phyloP scores from a whole-genome alignment of 768 basidiomycete genomes.

The Strobilomyces dryophilus region DNA sequence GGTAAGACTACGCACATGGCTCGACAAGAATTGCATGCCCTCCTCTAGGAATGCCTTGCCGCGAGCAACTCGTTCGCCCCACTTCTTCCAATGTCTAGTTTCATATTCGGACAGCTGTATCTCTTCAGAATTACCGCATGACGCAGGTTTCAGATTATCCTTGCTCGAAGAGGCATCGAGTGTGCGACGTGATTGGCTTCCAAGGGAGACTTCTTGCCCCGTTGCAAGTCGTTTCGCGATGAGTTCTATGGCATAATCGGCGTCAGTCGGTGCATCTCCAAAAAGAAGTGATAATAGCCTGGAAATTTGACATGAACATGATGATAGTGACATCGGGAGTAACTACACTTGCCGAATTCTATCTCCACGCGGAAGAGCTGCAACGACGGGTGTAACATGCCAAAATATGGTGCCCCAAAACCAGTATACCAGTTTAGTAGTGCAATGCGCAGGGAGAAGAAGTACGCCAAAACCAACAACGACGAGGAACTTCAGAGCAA shows the following conservation, averaged over 20 bases:
- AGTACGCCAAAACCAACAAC: constrained; percentile 36
- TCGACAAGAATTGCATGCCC: constrained; percentile 37
- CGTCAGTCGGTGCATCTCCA: constrained; percentile 57
- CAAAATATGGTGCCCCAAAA: constrained; percentile 53
- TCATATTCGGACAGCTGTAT: constrained; percentile 6
- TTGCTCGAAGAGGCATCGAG: constrained; percentile 14
- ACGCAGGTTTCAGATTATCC: background rate
- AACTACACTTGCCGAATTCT: constrained; percentile 39
- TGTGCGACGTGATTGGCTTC: constrained; percentile 16
- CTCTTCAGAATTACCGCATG: background rate
- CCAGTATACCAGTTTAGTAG: constrained; percentile 46
- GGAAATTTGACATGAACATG: constrained; percentile 1
- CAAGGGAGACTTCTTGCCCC: constrained; percentile 39
- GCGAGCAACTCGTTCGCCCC: constrained; percentile 43
- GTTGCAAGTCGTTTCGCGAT: constrained; percentile 56
- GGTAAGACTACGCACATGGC: constrained; percentile 30
- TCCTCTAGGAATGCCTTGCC: constrained; percentile 44
- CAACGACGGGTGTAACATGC: constrained; percentile 58
- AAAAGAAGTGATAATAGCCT: constrained; percentile 46
- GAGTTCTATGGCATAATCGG: constrained; percentile 67
- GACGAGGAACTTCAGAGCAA: constrained; percentile 32
- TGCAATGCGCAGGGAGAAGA: constrained; percentile 45
- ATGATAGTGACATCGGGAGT: background rate
- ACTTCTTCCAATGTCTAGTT: constrained; percentile 53
- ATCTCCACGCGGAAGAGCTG: constrained; percentile 44